Evolutionary conservation across 495 filamentous ascomycete genomes (phyloP), one percentile per base, ranked within the genome.

Genomic region (Daldinia caldariorum): DNA sequence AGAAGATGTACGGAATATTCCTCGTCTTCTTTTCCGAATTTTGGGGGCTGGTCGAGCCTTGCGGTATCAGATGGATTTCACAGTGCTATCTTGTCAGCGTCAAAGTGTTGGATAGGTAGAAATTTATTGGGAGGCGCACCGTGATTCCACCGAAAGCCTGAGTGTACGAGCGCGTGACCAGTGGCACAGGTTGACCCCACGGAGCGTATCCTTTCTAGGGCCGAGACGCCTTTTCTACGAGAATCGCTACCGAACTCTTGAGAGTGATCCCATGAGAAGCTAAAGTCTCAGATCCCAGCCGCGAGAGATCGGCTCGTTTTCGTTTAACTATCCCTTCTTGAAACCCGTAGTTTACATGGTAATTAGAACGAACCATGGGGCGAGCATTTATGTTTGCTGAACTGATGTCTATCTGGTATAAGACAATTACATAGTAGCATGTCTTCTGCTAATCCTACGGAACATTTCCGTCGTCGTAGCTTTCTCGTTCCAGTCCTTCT

Each of bases 141-240:
- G 62, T 65, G 67, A 62, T 58, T 61, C 6, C 35, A 50, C 62
- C 67, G 67, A 70, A 37, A n/a, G 20, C 22, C 26, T 26, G 26
- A 26, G 32, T 7, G 32, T 6, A 14, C 50, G 26, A 20, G 45
- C 43, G 35, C 49, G 61, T 38, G 37, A 38, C 35, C 29, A 49
- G 34, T 45, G 35, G 41, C 59, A 58, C 51, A 35, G 50, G 5
- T 8, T 41, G 45, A 45, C 31, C 56, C 67, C 53, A 60, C 55
- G 55, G 60, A 31, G 4, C 16, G 14, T 54, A 47, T 54, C 56
- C 41, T 20, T 38, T 53, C 22, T n/a, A 26, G 26, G 26, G 31
- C 14, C 1, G 0, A 47, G 18, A 47, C 43, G 18, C 43, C 43
- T 0, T 47, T 47, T 47, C 16, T 13, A 22, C 18, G 20, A 13